These are phyloP conservation scores for Blechomonas ayalai DNA, from an alignment of 208 protist species.

Conservation along the genomic window DNA sequence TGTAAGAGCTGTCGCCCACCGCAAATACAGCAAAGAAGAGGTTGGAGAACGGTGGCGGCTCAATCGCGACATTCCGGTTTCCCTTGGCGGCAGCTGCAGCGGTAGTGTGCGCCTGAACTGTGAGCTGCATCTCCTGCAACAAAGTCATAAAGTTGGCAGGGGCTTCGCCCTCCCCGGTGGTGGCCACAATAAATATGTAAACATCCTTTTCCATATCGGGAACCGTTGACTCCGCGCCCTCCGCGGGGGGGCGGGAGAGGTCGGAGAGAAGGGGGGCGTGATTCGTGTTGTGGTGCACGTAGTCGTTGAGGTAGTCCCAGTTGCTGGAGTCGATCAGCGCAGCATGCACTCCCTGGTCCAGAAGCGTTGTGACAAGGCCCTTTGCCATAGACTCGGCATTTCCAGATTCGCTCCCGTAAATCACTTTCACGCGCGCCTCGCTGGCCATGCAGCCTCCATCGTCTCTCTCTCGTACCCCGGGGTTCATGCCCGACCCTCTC, in stretches of 20 bases:
- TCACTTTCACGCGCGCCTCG: conserved; percentile 32
- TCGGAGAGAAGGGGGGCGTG: neutral
- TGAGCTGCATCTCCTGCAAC: conserved; percentile 36
- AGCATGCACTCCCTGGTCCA: conserved; percentile 36
- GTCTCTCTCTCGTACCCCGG: no score
- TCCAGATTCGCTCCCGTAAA: conserved; percentile 64
- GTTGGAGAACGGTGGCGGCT: conserved; percentile 24
- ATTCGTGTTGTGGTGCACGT: conserved; percentile 15
- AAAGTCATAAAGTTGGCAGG: conserved; percentile 51
- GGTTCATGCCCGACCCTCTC: no score
- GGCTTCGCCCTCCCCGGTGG: conserved; percentile 61
- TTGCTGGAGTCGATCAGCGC: conserved; percentile 48
- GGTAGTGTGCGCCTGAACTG: conserved; percentile 4
- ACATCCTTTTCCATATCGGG: conserved; percentile 9
- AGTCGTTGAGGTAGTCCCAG: conserved; percentile 42
- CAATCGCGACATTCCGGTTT: neutral
- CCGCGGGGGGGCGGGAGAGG: neutral
- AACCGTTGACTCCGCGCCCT: neutral
- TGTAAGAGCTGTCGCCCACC: conserved; percentile 95
- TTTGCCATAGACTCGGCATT: conserved; percentile 63
- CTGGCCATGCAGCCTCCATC: neutral
- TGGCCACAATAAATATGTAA: conserved; percentile 59
- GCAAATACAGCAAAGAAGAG: conserved; percentile 88
- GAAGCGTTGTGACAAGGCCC: conserved; percentile 36
- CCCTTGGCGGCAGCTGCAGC: neutral